Percentiles rank a stretch among this genome's conserved stretches.
Evolutionary conservation across 352 stramenopile genomes (phyloP).

Genomic region (Globisporangium iwayamae): DNA sequence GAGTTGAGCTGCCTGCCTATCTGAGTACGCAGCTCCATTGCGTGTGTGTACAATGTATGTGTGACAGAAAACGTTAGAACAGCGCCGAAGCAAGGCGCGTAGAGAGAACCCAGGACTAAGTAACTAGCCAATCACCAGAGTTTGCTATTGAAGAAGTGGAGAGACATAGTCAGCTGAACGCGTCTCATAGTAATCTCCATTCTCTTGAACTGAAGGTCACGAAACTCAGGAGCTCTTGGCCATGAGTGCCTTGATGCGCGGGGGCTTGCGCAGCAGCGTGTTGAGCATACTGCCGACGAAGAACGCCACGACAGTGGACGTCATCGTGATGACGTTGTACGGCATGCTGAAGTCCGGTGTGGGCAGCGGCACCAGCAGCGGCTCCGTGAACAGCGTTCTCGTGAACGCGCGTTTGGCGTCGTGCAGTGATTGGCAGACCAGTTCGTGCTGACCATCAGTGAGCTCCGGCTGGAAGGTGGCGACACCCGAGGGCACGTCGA

Average conservation of each 20-base stretch:
- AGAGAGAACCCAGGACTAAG: not conserved
- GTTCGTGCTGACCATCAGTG: not conserved
- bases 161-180: not conserved
- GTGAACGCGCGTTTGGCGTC: conserved; percentile 14
- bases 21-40: not conserved
- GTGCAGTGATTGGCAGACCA: conserved; percentile 14
- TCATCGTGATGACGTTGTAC: conserved; percentile 91
- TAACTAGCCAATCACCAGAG: not conserved
- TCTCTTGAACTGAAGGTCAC: not conserved
- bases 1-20: not conserved
- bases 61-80: conserved; percentile 6
- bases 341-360: conserved; percentile 90
- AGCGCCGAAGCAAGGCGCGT: conserved; percentile 1
- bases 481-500: conserved; percentile 72
- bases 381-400: conserved; percentile 67
- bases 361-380: conserved; percentile 75
- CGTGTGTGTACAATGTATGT: conserved; percentile 11
- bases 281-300: conserved; percentile 85
- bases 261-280: conserved; percentile 64
- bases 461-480: conserved; percentile 33
- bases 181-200: not conserved
- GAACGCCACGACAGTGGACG: conserved; percentile 85
- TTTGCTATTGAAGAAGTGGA: conserved; percentile 1
- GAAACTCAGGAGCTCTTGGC: conserved; percentile 7
- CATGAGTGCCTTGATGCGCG: conserved; percentile 70